Conservation (phyloP, 805 yeast species). For the Metschnikowia dekortorum region DNA sequence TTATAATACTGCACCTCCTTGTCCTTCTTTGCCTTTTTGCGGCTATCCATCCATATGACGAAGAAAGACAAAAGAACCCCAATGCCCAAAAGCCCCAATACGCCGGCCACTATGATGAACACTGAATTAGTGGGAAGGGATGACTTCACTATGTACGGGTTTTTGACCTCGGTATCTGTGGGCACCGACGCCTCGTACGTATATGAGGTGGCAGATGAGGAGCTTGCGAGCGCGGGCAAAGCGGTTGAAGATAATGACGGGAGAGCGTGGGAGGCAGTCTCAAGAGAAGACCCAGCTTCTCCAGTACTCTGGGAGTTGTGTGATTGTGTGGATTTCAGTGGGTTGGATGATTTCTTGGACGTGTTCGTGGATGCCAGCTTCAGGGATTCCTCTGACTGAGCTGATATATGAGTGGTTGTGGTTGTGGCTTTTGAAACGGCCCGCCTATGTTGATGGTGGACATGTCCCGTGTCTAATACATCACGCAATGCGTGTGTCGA, state of each 20-base stretch:
- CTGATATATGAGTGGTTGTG: not conserved
- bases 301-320: not conserved
- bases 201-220: conserved; percentile 7
- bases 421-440: not conserved
- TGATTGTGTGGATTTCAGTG: not conserved
- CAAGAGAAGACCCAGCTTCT: not conserved
- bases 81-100: conserved; percentile 19
- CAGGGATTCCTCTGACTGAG: not conserved
- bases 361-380: too few relatives aligned
- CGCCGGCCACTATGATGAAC: conserved; percentile 29
- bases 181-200: conserved; percentile 11
- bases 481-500: not conserved
- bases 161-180: conserved; percentile 2
- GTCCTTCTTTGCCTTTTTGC: conserved; percentile 25
- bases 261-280: not conserved
- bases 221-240: conserved; percentile 18
- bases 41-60: conserved; percentile 14
- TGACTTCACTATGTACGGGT: conserved; percentile 20
- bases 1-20: conserved; percentile 28
- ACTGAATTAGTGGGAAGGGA: conserved; percentile 34
- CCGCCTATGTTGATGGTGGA: conserved; percentile 1
- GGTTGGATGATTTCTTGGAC: not conserved
- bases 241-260: conserved; percentile 4
- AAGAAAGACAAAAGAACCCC: conserved; percentile 19
- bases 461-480: not conserved